Evolutionary conservation across 305 asterid genomes (phyloP), one percentile per base, ranked within the genome.

Genomic region (Rubia peregrina): DNA sequence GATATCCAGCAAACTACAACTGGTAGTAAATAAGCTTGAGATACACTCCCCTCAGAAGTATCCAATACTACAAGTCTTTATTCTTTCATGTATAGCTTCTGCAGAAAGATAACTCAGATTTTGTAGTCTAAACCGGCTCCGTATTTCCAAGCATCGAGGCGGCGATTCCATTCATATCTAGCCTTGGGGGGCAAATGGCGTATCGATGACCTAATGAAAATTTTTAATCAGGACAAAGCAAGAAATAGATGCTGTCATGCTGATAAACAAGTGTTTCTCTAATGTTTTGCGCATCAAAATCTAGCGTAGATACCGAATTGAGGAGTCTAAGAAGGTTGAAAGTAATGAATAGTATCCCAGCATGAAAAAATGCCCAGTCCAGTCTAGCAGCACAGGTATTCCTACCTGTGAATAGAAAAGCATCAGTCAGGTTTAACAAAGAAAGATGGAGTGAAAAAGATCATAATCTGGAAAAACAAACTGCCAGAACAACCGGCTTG

Each of bases 111-210:
- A 59, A 30, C 41, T 68, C 44, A 61, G 40, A 84, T 68, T 81
- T 79, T 74, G 81, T 90, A 90, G 85, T 93, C 98, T 17, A 90
- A 84, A 73, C 98, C 98, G 77, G 97, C 86, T 80, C 98, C 98
- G 83, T 90, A 93, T 75, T 87, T 83, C 98, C 98, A 93, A 53
- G 98, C 96, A 76, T 89, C 97, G 9, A 93, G 92, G 80, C 80
- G 84, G 69, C 86, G 85, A 74, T 76, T 88, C 98, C 95, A 90
- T 79, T 78, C 79, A 12, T 84, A 93, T 78, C 78, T 83, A 81
- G 74, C 74, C 85, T 83, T 85, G 43, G 80, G 83, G 22, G 96
- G 88, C 61, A 89, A 85, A 53, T 79, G 62, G 13, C 72, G 72
- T 80, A 86, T 68, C 79, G 77, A 75, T 51, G 92, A 90, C 88